Percentiles rank a stretch among this genome's conserved stretches.
These are phyloP conservation scores for Colletotrichum karsti DNA, from an alignment of 2,329 filamentous ascomycete genomes.

Conservation along the genomic window DNA sequence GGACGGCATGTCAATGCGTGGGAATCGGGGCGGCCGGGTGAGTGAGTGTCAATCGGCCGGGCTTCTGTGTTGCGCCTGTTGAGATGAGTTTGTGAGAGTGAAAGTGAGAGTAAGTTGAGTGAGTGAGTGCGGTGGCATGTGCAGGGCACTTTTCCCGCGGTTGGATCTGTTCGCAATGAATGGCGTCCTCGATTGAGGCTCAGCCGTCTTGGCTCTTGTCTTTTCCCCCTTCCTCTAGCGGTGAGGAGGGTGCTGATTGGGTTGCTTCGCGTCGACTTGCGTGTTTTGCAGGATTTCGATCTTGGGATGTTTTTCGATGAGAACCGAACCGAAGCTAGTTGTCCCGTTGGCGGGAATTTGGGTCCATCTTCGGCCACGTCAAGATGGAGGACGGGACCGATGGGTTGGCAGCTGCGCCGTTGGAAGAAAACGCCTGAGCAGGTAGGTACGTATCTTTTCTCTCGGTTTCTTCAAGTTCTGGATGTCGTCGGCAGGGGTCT, in stretches of 20 bases:
- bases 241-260: too few relatives aligned
- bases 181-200: constrained; percentile 20
- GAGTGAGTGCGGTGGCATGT: too few relatives aligned
- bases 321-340: too few relatives aligned
- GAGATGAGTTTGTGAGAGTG: neutral
- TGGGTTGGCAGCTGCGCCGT: neutral
- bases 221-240: too few relatives aligned
- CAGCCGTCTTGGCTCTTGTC: constrained; percentile 22
- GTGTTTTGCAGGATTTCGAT: neutral
- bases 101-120: too few relatives aligned
- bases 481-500: too few relatives aligned
- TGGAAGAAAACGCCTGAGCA: neutral
- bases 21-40: neutral
- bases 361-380: neutral
- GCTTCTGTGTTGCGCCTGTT: neutral
- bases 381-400: neutral
- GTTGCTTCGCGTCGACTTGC: neutral
- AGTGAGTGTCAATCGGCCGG: neutral
- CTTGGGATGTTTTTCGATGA: neutral
- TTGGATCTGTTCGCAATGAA: neutral
- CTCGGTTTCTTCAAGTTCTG: too few relatives aligned
- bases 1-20: neutral
- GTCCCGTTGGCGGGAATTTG: neutral
- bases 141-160: neutral
- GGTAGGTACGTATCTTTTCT: too few relatives aligned